Evolutionary conservation across 441 rosid genomes (phyloP).

Genomic region (Jatropha podagrica): DNA sequence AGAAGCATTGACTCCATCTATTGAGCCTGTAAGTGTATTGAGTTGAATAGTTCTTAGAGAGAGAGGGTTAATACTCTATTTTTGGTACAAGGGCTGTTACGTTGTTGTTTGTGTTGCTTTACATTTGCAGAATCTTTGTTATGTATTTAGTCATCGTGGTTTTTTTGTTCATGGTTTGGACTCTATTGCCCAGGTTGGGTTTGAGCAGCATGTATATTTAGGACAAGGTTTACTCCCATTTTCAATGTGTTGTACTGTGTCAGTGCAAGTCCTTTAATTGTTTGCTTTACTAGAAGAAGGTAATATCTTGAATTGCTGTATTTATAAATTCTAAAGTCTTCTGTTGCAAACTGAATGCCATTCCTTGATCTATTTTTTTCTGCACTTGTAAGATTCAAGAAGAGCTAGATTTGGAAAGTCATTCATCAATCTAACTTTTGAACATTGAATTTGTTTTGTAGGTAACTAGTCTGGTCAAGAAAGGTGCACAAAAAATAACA

Average conservation of each 20-base stretch:
- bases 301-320: neutral
- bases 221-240: neutral
- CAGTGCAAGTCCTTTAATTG: neutral
- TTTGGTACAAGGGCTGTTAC: neutral
- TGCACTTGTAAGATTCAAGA: neutral
- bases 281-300: neutral
- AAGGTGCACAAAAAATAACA: conserved; percentile 95
- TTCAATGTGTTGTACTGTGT: neutral
- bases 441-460: conserved; percentile 31
- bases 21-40: neutral
- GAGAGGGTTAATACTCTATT: neutral
- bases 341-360: neutral
- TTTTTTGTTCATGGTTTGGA: neutral
- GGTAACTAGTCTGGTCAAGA: conserved; percentile 96
- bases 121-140: neutral
- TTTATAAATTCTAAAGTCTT: neutral
- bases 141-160: neutral
- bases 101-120: neutral
- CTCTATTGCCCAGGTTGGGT: neutral
- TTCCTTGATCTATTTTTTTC: neutral
- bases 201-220: neutral
- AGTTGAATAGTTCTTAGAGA: neutral
- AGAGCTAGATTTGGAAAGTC: conserved; percentile 1
- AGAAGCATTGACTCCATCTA: neutral
- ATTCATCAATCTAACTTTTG: neutral